Percentiles rank a stretch among this genome's conserved stretches.
phyloP scores from a whole-genome alignment of 176 grass and related monocot genomes.

The Oryza meyeriana region DNA sequence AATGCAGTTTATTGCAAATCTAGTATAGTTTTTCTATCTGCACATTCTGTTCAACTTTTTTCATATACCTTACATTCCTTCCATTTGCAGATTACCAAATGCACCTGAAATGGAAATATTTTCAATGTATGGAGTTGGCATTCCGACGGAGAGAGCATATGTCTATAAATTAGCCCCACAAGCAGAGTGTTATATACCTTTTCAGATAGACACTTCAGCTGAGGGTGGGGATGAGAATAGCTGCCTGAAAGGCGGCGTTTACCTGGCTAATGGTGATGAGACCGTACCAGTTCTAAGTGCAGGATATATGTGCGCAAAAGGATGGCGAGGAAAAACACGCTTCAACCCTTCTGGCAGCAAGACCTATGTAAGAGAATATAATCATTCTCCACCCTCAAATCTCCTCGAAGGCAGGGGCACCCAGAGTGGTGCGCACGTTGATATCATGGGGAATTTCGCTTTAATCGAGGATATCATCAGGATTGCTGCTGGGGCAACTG shows the following conservation, averaged over 20 bases:
- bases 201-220: constrained; percentile 82
- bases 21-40: not conserved
- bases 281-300: constrained; percentile 92
- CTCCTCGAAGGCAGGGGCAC: constrained; percentile 92
- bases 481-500: constrained; percentile 78
- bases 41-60: not conserved
- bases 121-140: constrained; percentile 97
- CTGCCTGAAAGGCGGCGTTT: constrained; percentile 85
- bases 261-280: constrained; percentile 81
- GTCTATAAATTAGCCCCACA: constrained; percentile 75
- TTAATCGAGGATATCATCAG: constrained; percentile 92
- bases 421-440: constrained; percentile 93
- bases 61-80: constrained; percentile 14
- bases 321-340: constrained; percentile 88
- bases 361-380: constrained; percentile 78
- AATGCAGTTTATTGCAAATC: not conserved
- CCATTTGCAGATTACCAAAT: constrained; percentile 72
- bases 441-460: constrained; percentile 99
- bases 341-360: constrained; percentile 93
- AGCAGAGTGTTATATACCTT: constrained; percentile 89
- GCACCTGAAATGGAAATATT: constrained; percentile 97
- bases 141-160: constrained; percentile 97
- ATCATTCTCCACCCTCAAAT: constrained; percentile 74
- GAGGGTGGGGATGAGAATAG: constrained; percentile 64
- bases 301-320: constrained; percentile 93